Conservation (phyloP, 495 filamentous ascomycete genomes). For the Penicillium simplicissimum region DNA sequence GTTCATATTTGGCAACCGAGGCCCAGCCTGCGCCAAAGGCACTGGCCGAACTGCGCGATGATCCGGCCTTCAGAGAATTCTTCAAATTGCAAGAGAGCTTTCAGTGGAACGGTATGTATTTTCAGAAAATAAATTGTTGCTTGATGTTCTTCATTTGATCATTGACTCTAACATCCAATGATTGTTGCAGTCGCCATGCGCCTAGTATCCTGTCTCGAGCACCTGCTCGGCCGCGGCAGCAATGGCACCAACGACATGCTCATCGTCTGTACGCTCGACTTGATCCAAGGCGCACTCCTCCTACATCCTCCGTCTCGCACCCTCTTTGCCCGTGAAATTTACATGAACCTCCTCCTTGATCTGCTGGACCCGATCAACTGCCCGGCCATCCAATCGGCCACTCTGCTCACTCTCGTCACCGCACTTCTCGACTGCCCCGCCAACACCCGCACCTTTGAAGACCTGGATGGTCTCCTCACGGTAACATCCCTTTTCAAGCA, state of each 20-base stretch:
- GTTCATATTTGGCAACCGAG: conserved; percentile 39
- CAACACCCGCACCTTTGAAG: conserved; percentile 90
- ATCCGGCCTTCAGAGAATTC: conserved; percentile 94
- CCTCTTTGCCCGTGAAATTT: conserved; percentile 83
- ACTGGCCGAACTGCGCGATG: conserved; percentile 68
- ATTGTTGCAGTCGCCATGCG: conserved; percentile 68
- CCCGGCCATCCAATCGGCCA: conserved; percentile 85
- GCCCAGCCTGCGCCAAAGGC: conserved; percentile 58
- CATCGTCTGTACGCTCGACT: conserved; percentile 82
- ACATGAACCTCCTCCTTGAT: conserved; percentile 97
- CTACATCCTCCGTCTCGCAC: conserved; percentile 90
- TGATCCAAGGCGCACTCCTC: conserved; percentile 87
- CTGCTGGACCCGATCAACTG: conserved; percentile 92
- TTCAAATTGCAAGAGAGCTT: conserved; percentile 96
- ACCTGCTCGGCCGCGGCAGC: conserved; percentile 75
- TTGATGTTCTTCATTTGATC: too few relatives aligned
- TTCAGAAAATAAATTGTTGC: too few relatives aligned
- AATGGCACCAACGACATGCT: conserved; percentile 84
- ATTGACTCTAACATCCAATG: not conserved
- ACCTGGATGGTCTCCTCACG: conserved; percentile 87
- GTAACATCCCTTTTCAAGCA: conserved; percentile 93
- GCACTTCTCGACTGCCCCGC: conserved; percentile 78
- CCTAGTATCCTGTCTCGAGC: conserved; percentile 82
- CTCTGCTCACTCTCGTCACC: conserved; percentile 85
- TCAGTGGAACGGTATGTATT: conserved; percentile 81